These are phyloP conservation scores for Cyclostephanos invisitatus DNA, from an alignment of 108 stramenopile genomes.

Conservation along the genomic window DNA sequence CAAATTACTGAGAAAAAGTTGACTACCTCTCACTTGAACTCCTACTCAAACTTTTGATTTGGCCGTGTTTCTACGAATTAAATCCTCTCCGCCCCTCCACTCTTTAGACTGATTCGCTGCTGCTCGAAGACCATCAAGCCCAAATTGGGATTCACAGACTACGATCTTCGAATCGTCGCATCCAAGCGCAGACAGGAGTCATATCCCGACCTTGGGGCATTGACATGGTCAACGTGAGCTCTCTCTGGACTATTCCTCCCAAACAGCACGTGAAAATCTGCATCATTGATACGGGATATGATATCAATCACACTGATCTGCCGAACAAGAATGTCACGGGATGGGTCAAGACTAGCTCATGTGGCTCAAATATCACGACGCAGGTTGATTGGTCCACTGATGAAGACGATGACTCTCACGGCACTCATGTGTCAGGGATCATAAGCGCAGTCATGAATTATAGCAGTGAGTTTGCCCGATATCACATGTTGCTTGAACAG, in stretches of 20 bases:
- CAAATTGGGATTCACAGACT: too few species aligned
- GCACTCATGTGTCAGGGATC: slow-evolving; percentile 46
- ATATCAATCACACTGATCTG: slow-evolving; percentile 51
- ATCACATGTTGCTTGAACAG: too few species aligned
- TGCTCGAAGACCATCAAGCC: too few species aligned
- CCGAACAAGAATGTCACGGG: slow-evolving; percentile 32
- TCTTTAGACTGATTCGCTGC: too few species aligned
- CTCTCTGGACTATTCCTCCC: slow-evolving; percentile 20
- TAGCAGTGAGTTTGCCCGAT: neutral
- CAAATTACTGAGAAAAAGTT: too few species aligned
- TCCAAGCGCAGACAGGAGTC: too few species aligned
- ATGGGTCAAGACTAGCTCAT: slow-evolving; percentile 4
- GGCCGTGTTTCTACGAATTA: too few species aligned
- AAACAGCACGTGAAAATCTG: slow-evolving; percentile 46
- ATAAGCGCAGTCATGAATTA: slow-evolving; percentile 46
- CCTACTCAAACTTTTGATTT: too few species aligned
- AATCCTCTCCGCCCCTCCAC: too few species aligned
- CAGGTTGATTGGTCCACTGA: slow-evolving; percentile 52
- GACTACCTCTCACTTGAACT: too few species aligned
- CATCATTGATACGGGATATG: slow-evolving; percentile 63
- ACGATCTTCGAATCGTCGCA: too few species aligned
- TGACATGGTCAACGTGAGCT: slow-evolving; percentile 38
- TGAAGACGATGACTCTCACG: slow-evolving; percentile 36
- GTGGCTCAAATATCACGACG: slow-evolving; percentile 12
- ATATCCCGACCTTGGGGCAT: slow-evolving; percentile 48